These are phyloP conservation scores for Allomyces javanicus DNA, from an alignment of 192 early-diverging fungal species.

Conservation along the genomic window DNA sequence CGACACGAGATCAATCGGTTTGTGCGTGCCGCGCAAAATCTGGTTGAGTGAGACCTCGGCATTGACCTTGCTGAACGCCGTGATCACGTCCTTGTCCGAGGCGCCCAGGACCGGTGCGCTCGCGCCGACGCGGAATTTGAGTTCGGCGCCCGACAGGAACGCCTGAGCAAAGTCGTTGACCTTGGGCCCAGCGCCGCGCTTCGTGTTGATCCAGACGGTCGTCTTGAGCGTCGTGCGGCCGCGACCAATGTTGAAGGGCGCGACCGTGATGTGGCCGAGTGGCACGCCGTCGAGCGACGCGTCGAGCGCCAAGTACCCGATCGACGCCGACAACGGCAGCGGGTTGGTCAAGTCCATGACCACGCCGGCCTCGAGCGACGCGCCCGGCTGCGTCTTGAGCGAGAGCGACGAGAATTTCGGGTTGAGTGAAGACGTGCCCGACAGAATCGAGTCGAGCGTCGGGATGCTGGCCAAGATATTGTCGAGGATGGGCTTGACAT, in stretches of 20 bases:
- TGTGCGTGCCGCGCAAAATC: background rate
- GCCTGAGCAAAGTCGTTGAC: background rate
- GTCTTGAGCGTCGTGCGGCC: background rate
- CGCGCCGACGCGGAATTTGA: background rate
- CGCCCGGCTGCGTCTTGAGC: background rate
- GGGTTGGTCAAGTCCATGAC: background rate
- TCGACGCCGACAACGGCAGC: background rate
- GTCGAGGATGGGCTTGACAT: background rate
- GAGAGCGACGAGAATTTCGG: background rate
- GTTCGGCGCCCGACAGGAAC: background rate
- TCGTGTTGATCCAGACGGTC: background rate
- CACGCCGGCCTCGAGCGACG: background rate
- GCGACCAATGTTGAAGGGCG: background rate
- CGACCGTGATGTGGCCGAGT: background rate
- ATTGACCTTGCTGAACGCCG: background rate
- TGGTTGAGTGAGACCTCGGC: background rate
- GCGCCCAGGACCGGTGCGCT: background rate
- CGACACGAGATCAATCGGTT: background rate
- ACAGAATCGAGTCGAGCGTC: background rate
- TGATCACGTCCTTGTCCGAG: background rate
- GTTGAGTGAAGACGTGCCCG: background rate
- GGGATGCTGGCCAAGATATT: background rate
- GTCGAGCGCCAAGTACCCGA: background rate
- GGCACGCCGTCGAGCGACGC: background rate
- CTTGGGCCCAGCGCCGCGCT: background rate